A percentile compares a stretch with the other conserved stretches of the same genome.
Conservation (phyloP, 169 alveolate species). For the Eimeria mitis region DNA sequence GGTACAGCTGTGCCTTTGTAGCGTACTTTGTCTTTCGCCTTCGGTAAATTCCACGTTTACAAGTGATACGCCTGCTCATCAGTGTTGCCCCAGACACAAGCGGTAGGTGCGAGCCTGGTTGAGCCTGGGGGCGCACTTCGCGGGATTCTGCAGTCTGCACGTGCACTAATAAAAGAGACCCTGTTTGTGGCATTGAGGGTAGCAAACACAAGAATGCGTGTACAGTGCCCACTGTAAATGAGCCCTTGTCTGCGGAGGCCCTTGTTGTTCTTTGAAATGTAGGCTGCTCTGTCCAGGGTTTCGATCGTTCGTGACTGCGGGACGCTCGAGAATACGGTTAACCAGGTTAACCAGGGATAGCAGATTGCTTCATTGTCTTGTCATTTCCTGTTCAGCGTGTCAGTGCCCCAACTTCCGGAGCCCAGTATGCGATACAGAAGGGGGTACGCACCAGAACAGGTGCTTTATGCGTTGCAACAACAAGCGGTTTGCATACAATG, state of each 20-base stretch:
- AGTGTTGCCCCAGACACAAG: not conserved
- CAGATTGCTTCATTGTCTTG: not conserved
- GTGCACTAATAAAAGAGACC: constrained; percentile 8
- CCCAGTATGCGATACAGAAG: constrained; percentile 22
- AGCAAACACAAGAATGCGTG: not conserved
- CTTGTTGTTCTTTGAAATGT: not conserved
- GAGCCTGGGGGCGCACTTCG: not conserved
- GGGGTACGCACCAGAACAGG: constrained; percentile 31
- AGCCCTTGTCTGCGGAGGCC: not conserved
- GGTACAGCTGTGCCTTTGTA: not conserved
- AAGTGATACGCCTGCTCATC: not conserved
- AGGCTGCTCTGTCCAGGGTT: not conserved
- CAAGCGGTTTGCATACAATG: constrained; percentile 12
- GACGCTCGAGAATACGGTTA: not conserved
- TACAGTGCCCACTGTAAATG: not conserved
- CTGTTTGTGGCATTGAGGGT: constrained; percentile 33
- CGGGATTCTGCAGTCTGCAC: not conserved
- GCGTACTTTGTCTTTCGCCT: not conserved
- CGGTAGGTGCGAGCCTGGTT: too few species aligned
- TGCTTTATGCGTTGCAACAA: constrained; percentile 8
- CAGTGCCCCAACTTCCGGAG: not conserved
- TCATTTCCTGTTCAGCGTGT: not conserved
- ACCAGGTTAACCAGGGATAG: not conserved
- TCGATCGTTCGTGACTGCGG: not conserved
- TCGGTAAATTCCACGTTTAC: not conserved